Percentiles rank a stretch among this genome's conserved stretches.
Evolutionary conservation across 768 basidiomycete genomes (phyloP).

Genomic region (Psilocybe cyanescens): DNA sequence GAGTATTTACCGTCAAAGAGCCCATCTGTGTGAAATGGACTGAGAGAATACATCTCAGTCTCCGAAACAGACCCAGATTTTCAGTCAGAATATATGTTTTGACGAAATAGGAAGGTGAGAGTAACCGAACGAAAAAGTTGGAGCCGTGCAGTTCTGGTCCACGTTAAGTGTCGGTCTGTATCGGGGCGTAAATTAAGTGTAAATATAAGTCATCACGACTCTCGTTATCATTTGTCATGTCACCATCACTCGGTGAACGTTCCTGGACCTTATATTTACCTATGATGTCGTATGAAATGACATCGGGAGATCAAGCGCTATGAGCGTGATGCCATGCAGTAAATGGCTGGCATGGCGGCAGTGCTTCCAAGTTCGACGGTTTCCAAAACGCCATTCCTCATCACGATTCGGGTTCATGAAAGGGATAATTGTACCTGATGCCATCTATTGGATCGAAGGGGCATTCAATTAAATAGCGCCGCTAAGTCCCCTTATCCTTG

Average conservation of each 20-base stretch:
- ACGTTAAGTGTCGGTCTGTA: no score
- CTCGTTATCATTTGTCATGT: not conserved
- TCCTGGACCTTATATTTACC: not conserved
- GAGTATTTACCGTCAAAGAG: no score
- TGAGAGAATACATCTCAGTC: no score
- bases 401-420: not conserved
- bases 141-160: no score
- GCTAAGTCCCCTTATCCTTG: conserved; percentile 15
- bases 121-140: no score
- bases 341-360: conserved; percentile 15
- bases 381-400: conserved; percentile 8
- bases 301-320: not conserved
- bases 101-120: no score
- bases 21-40: no score
- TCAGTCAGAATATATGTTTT: no score
- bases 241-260: not conserved
- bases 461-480: conserved; percentile 20
- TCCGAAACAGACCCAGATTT: no score
- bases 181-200: no score
- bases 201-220: no score
- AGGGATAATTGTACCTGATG: conserved; percentile 23
- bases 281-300: not conserved
- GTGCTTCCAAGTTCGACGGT: conserved; percentile 17
- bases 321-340: conserved; percentile 28
- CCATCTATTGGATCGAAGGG: conserved; percentile 13